These are phyloP conservation scores for Cladosporium phlei DNA, from an alignment of 2,329 filamentous ascomycete species.

Conservation along the genomic window DNA sequence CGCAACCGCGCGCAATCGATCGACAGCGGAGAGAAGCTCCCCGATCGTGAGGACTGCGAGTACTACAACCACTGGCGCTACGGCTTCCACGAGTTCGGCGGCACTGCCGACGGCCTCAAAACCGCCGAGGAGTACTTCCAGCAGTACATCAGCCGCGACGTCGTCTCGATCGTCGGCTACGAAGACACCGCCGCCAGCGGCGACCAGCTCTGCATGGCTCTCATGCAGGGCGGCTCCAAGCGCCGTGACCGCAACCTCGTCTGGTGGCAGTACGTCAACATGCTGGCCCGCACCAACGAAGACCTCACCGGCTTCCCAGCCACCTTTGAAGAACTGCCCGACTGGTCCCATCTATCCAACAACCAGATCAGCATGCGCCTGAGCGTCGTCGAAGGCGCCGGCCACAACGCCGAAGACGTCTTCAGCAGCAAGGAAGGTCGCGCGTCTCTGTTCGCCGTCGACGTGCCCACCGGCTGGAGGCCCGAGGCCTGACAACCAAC, in stretches of 20 bases:
- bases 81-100: slow-evolving; percentile 8
- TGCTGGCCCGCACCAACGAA: slow-evolving; percentile 8
- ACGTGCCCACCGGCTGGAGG: slow-evolving; percentile 10
- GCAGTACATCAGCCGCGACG: slow-evolving; percentile 9
- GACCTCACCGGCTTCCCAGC: slow-evolving; percentile 3
- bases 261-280: slow-evolving; percentile 13
- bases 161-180: slow-evolving; percentile 10
- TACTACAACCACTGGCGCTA: slow-evolving; percentile 12
- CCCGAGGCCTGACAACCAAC: slow-evolving; percentile 4
- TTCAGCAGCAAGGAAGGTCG: slow-evolving; percentile 8
- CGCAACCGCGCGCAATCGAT: slow-evolving; percentile 5
- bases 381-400: slow-evolving; percentile 5
- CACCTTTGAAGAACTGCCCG: slow-evolving; percentile 1
- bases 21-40: neutral
- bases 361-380: slow-evolving; percentile 10
- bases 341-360: slow-evolving; percentile 6
- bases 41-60: slow-evolving; percentile 2
- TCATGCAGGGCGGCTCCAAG: slow-evolving; percentile 10
- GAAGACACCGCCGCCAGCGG: neutral
- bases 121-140: slow-evolving; percentile 12
- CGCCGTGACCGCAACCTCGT: slow-evolving; percentile 10
- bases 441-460: neutral
- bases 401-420: slow-evolving; percentile 6
- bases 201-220: slow-evolving; percentile 3
- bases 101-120: slow-evolving; percentile 9